These are phyloP conservation scores for Botrytis hyacinthi DNA, from an alignment of 2,329 filamentous ascomycete species.

Conservation along the genomic window DNA sequence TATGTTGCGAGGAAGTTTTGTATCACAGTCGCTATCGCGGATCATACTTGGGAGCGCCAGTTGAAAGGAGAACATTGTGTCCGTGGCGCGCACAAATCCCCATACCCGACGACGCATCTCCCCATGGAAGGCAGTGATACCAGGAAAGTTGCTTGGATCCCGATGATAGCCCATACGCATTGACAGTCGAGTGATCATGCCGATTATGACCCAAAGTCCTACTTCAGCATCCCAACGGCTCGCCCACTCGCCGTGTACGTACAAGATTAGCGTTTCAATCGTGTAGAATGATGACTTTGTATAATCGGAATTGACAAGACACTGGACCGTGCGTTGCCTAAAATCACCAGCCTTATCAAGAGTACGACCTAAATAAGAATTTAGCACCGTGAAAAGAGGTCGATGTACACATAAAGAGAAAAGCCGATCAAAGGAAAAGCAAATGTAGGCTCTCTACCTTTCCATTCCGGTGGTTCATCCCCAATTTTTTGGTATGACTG, in stretches of 20 bases:
- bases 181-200: conserved; percentile 53
- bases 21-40: conserved; percentile 71
- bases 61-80: conserved; percentile 76
- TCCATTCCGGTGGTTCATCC: conserved; percentile 77
- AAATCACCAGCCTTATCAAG: conserved; percentile 63
- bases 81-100: conserved; percentile 70
- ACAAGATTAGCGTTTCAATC: conserved; percentile 74
- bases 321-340: conserved; percentile 72
- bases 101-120: conserved; percentile 71
- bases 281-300: conserved; percentile 72
- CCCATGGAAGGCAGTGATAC: conserved; percentile 70
- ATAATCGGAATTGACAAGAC: conserved; percentile 72
- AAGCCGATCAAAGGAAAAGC: neutral
- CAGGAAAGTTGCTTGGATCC: conserved; percentile 71
- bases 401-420: neutral
- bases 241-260: conserved; percentile 73
- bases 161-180: conserved; percentile 64
- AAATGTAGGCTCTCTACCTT: conserved; percentile 40
- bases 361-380: conserved; percentile 39
- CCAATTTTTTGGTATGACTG: conserved; percentile 77
- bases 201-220: conserved; percentile 49
- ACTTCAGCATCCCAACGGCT: conserved; percentile 70
- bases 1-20: conserved; percentile 71
- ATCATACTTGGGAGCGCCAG: conserved; percentile 63
- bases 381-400: conserved; percentile 19